phyloP scores from a whole-genome alignment of 768 basidiomycete species.

The Gelatoporia subvermispora region DNA sequence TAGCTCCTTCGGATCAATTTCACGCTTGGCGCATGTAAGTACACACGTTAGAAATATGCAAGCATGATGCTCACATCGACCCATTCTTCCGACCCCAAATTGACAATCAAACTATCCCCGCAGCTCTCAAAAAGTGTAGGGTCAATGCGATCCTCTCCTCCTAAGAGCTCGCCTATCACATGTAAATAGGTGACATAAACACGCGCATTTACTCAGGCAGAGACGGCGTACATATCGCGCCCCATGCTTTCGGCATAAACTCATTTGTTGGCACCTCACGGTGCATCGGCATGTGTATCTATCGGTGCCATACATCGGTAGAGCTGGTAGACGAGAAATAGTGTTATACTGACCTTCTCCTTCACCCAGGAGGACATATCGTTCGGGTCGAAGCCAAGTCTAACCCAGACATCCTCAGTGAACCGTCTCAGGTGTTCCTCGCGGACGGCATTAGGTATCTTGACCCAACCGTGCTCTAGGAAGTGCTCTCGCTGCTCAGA shows the following conservation, averaged over 20 bases:
- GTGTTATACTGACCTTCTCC: constrained; percentile 16
- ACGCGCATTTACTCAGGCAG: not conserved
- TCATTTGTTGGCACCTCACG: constrained; percentile 19
- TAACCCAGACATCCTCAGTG: constrained; percentile 29
- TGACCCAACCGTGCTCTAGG: constrained; percentile 29
- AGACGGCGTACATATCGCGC: constrained; percentile 14
- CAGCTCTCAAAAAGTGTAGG: constrained; percentile 21
- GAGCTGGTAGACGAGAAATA: not conserved
- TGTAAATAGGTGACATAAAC: constrained; percentile 1
- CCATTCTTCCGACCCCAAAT: constrained; percentile 29
- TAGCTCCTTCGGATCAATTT: constrained; percentile 24
- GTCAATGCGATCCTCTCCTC: constrained; percentile 31
- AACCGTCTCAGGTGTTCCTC: constrained; percentile 24
- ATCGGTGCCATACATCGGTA: not conserved
- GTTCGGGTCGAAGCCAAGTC: constrained; percentile 28
- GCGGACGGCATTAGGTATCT: constrained; percentile 28
- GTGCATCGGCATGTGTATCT: constrained; percentile 30
- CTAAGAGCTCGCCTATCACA: constrained; percentile 28
- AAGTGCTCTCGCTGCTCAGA: constrained; percentile 30
- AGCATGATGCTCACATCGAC: constrained; percentile 8
- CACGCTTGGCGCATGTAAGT: constrained; percentile 2
- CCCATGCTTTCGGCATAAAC: constrained; percentile 26
- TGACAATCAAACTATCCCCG: constrained; percentile 32
- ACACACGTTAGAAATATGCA: not conserved
- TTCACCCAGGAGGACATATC: constrained; percentile 32